Percentiles rank a stretch among this genome's conserved stretches.
These are phyloP conservation scores for Trichomonas tenax DNA, from an alignment of 208 protist genomes.

Conservation along the genomic window DNA sequence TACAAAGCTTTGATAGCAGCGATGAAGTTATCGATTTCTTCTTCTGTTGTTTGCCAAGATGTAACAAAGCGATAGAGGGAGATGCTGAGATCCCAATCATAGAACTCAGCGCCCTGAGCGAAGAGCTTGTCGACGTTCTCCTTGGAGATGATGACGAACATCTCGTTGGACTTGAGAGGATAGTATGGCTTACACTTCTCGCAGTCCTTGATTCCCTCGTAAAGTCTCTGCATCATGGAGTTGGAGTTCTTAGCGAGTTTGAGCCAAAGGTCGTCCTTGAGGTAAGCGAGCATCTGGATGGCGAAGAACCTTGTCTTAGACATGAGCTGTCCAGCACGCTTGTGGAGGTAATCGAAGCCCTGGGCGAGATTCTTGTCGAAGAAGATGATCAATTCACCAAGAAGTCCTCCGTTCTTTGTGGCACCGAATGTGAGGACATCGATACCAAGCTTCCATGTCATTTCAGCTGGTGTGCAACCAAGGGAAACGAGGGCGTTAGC, in stretches of 20 bases:
- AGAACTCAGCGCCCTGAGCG: background rate
- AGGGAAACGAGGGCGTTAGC: background rate
- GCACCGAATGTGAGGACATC: background rate
- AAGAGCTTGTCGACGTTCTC: background rate
- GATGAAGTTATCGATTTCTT: background rate
- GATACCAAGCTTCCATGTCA: background rate
- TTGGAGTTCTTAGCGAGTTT: background rate
- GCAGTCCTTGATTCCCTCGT: background rate
- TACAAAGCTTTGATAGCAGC: background rate
- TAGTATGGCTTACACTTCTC: background rate
- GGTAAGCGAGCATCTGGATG: background rate
- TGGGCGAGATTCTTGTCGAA: background rate
- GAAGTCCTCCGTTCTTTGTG: background rate
- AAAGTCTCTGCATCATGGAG: background rate
- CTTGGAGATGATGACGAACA: background rate
- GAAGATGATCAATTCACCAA: background rate
- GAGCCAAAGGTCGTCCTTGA: background rate
- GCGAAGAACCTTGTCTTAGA: slow-evolving; percentile 3
- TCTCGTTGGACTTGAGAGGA: background rate
- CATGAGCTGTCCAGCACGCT: background rate
- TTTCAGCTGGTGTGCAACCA: background rate
- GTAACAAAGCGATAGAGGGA: background rate
- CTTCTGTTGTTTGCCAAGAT: background rate
- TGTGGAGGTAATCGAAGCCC: background rate
- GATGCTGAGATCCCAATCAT: background rate